Percentiles rank a stretch among this genome's conserved stretches.
Conservation (phyloP, 768 basidiomycete genomes). For the Leccinum uliginosum region DNA sequence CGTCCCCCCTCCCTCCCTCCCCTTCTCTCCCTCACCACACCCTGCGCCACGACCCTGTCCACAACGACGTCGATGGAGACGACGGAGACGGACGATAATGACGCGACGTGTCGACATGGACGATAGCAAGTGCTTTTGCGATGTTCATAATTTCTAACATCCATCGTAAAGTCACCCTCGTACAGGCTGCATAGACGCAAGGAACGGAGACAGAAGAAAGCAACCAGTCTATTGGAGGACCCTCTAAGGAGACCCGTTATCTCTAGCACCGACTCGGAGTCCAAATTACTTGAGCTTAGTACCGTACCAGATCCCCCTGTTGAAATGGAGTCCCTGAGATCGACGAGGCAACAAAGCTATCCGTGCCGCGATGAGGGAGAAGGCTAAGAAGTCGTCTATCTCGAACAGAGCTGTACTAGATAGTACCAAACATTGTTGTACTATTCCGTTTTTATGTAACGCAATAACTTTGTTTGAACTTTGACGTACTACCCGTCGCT, state of each 20-base stretch:
- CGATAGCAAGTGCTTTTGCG: slow-evolving; percentile 37
- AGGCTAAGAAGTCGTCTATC: slow-evolving; percentile 79
- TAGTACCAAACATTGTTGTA: no score
- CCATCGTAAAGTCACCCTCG: slow-evolving; percentile 30
- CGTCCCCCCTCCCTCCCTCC: no score
- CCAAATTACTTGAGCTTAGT: slow-evolving; percentile 9
- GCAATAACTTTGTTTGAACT: no score
- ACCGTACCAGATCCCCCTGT: slow-evolving; percentile 16
- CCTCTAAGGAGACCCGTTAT: slow-evolving; percentile 46
- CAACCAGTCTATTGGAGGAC: slow-evolving; percentile 56
- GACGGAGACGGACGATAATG: no score
- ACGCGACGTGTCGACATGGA: no score
- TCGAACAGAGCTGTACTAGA: slow-evolving; percentile 59
- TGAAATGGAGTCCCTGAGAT: slow-evolving; percentile 60
- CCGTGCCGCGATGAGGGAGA: slow-evolving; percentile 62
- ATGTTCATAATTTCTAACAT: slow-evolving; percentile 65
- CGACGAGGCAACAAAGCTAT: slow-evolving; percentile 68
- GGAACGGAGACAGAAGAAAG: slow-evolving; percentile 55
- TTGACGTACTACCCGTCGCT: no score
- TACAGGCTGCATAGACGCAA: slow-evolving; percentile 64
- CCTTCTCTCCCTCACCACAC: no score
- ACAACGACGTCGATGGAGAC: no score
- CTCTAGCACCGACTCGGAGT: slow-evolving; percentile 16
- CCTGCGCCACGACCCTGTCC: no score
- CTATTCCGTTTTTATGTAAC: no score